These are phyloP conservation scores for Talaromyces marneffei DNA, from an alignment of 2,329 filamentous ascomycete genomes.

Conservation along the genomic window DNA sequence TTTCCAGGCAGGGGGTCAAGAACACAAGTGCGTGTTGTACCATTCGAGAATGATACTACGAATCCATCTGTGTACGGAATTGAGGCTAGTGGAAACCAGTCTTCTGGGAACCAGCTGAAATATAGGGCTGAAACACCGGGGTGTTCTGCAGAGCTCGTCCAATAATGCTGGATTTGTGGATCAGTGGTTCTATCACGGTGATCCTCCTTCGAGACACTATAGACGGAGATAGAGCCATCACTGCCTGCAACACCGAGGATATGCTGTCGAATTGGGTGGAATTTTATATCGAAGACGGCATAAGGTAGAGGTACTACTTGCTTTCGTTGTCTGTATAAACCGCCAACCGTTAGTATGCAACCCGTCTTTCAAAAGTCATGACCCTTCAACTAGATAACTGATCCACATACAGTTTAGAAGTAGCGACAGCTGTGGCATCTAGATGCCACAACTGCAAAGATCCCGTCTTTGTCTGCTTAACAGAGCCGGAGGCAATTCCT, in stretches of 20 bases:
- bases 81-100: conserved; percentile 20
- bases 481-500: conserved; percentile 11
- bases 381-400: not conserved
- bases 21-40: conserved; percentile 53
- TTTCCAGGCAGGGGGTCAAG: conserved; percentile 26
- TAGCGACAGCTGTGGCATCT: conserved; percentile 27
- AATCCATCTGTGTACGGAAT: conserved; percentile 43
- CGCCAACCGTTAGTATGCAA: not conserved
- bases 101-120: conserved; percentile 61
- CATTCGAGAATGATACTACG: conserved; percentile 66
- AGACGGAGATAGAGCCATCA: conserved; percentile 47
- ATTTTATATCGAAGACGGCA: conserved; percentile 80
- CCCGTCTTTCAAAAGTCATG: not conserved
- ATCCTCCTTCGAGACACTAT: conserved; percentile 22
- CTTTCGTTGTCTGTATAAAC: conserved; percentile 44
- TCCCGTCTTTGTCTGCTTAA: conserved; percentile 62
- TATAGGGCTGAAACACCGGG: conserved; percentile 63
- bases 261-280: conserved; percentile 54
- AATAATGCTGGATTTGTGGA: conserved; percentile 28
- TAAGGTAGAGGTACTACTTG: conserved; percentile 60
- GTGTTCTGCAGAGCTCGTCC: conserved; percentile 43
- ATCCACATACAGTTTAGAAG: conserved; percentile 24
- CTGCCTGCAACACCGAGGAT: conserved; percentile 73
- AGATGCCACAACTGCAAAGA: conserved; percentile 64
- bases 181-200: not conserved